Percentiles rank a stretch among this genome's conserved stretches.
phyloP scores from a whole-genome alignment of 495 filamentous ascomycete species.

The Achaetomiella virescens region DNA sequence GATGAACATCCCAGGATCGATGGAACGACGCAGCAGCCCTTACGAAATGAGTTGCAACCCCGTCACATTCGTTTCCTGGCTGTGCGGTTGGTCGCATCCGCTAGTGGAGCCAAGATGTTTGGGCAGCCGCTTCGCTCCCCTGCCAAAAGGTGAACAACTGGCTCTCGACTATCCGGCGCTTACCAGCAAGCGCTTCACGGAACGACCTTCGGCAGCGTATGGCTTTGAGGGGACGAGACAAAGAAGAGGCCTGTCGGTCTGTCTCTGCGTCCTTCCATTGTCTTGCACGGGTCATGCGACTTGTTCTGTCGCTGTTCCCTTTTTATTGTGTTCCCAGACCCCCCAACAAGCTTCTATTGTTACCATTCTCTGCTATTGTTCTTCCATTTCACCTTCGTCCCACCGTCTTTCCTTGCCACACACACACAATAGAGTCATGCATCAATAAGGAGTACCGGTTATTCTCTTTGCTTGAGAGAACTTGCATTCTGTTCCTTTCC shows the following conservation, averaged over 20 bases:
- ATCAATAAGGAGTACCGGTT: constrained; percentile 11
- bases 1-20: no score
- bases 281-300: constrained; percentile 10
- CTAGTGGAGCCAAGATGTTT: constrained; percentile 13
- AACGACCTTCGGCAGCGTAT: background rate
- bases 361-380: constrained; percentile 19
- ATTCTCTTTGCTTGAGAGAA: constrained; percentile 8
- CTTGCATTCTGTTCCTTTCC: constrained; percentile 11
- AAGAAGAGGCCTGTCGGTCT: constrained; percentile 7
- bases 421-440: constrained; percentile 15
- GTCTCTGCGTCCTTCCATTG: constrained; percentile 2
- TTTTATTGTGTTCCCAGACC: background rate
- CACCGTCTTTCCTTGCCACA: constrained; percentile 7
- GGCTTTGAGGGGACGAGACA: constrained; percentile 10
- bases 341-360: constrained; percentile 12
- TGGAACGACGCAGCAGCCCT: background rate
- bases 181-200: constrained; percentile 12
- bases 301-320: background rate
- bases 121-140: constrained; percentile 17
- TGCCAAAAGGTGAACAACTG: constrained; percentile 20
- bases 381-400: background rate
- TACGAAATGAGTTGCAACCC: background rate
- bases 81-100: background rate
- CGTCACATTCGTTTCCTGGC: background rate
- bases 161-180: constrained; percentile 17